Base-by-base conservation (phyloP, 495 filamentous ascomycete species). In the Penicillium flavigenum region DNA sequence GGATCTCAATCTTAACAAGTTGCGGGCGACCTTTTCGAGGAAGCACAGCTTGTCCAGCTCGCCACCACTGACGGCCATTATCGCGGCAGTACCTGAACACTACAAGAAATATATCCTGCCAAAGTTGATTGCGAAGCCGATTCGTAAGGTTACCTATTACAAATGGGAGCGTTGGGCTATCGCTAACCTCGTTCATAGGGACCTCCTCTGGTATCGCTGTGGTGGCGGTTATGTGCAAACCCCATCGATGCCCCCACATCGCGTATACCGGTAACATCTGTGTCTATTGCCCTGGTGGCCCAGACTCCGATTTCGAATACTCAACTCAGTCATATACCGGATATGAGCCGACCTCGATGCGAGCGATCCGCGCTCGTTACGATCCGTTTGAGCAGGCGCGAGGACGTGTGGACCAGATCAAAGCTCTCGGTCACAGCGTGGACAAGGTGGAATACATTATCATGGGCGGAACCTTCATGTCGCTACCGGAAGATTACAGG, bases 401-500 rank as follows among this genome's bases (percentile, higher is more conserved):
- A 64, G 94, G 94, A 32, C 85, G 94, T 44, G 94, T 98, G 22
- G 95, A 98, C 61, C 94, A 98, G 77, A 89, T 98, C 69, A 94
- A 95, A 68, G 84, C 88, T 5, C 78, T 98, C 17, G 94, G 94
- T 1, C 94, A 98, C 74, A 95, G 90, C 56, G 94, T 98, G 32
- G 94, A 98, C 72, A 98, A 98, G 68, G 94, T 98, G 3, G 94
- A 98, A 76, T 98, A 97, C 69, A 98, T 98, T 67, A 96, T 98
- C 62, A 98, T 98, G 94, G 94, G 94, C 56, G 94, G 94, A 56
- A 98, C 94, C 1, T 98, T 98, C 72, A 98, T 98, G 94, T 97
- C 92, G 0, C 74, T 98, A 16, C 83, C 94, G 4, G 85, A 91
- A 64, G 83, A 85, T 11, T 98, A 98, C 69, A 80, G 94, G 29